Evolutionary conservation across 306 rosid species (phyloP).

Genomic region (Vigna trinervia): DNA sequence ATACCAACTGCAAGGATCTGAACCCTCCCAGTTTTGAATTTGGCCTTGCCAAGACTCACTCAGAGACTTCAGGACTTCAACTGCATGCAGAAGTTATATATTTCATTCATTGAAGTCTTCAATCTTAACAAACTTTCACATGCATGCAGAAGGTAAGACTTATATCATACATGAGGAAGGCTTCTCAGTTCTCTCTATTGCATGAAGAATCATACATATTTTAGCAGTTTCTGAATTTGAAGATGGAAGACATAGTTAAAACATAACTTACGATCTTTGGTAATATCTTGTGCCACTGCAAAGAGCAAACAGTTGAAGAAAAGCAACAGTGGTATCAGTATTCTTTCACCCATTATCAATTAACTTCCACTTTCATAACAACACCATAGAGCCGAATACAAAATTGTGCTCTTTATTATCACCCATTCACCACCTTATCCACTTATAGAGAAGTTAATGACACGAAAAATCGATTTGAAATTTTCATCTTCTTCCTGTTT

Average conservation of each 20-base stretch:
- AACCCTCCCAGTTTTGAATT: slow-evolving; percentile 30
- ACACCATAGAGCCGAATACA: background rate
- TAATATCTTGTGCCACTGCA: slow-evolving; percentile 25
- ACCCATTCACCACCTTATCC: slow-evolving; percentile 15
- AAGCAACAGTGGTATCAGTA: background rate
- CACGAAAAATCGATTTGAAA: background rate
- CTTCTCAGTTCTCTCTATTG: background rate
- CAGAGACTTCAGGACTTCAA: slow-evolving; percentile 6
- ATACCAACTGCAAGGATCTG: slow-evolving; percentile 49
- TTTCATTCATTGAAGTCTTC: background rate
- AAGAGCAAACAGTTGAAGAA: slow-evolving; percentile 18
- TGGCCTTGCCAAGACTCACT: background rate
- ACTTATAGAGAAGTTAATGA: slow-evolving; percentile 10
- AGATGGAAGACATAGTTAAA: background rate
- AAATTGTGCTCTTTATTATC: background rate
- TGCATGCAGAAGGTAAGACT: slow-evolving; percentile 5
- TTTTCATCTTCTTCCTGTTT: background rate
- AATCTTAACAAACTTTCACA: slow-evolving; percentile 3
- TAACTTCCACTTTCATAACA: background rate
- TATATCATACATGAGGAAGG: background rate
- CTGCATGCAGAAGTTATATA: slow-evolving; percentile 27
- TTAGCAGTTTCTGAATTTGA: background rate
- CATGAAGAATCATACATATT: slow-evolving; percentile 6
- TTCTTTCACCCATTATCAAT: slow-evolving; percentile 27
- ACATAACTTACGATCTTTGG: slow-evolving; percentile 14